Percentiles rank a stretch among this genome's conserved stretches.
Evolutionary conservation across 345 rosid species (phyloP).

Genomic region (Salix dunnii): DNA sequence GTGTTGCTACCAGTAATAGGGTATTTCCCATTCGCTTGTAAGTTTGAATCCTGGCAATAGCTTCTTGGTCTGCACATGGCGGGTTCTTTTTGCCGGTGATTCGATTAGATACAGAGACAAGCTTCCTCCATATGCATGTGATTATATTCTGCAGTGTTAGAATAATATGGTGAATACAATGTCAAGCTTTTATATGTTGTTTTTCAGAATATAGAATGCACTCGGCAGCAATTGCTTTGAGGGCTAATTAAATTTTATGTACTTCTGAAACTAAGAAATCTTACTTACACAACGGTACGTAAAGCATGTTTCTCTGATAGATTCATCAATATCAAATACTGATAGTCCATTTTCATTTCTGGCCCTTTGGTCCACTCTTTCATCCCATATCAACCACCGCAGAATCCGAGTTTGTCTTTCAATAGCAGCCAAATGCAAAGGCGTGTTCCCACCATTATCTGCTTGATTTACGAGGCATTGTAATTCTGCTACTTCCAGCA

Average conservation of each 20-base stretch:
- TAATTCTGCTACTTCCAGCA: not conserved
- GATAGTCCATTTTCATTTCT: not conserved
- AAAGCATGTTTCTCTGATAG: not conserved
- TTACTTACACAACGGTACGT: not conserved
- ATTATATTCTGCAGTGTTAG: not conserved
- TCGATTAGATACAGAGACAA: not conserved
- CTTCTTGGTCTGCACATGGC: not conserved
- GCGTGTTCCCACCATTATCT: not conserved
- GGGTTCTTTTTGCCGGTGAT: not conserved
- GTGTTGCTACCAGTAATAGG: not conserved
- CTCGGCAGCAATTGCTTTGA: too few relatives aligned
- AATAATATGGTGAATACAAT: too few relatives aligned
- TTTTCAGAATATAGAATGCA: not conserved
- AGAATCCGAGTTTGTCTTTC: not conserved
- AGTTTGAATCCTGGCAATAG: not conserved
- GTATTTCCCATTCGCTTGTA: conserved; percentile 1
- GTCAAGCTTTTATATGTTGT: too few relatives aligned
- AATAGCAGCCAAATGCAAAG: not conserved
- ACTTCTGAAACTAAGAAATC: not conserved
- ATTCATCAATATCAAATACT: not conserved
- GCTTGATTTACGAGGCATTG: not conserved
- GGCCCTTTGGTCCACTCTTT: not conserved
- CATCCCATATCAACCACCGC: not conserved
- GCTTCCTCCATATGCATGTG: not conserved
- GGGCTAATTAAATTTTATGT: too few relatives aligned